Evolutionary conservation across 208 protist genomes (phyloP), one percentile per base, ranked within the genome.

Genomic region (Acanthamoeba lenticulata): DNA sequence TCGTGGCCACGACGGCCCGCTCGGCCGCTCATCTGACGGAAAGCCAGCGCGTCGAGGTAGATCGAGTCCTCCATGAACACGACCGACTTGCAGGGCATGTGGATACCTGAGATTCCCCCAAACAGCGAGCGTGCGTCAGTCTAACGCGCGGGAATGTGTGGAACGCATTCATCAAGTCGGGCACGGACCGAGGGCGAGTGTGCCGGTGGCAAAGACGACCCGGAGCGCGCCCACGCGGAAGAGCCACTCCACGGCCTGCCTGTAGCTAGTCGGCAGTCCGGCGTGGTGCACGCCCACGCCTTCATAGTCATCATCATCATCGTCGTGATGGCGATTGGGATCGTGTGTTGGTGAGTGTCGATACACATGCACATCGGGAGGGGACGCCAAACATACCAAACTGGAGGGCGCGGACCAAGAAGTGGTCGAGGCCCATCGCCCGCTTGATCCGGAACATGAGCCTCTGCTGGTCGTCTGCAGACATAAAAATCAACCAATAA

Each of bases 1-100:
- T 99, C 98, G 57, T 98, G 97, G n/a, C 99, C 99, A 96, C 99
- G 97, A 38, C 99, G 97, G 27, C 99, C 99, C 27, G 99, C 98
- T 94, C 99, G 97, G 55, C 99, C 99, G 95, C 98, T 97, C 98
- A 99, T 99, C 95, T 99, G 99, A 32, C 98, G 97, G 94, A 98
- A 99, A 86, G 98, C 97, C 49, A 98, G 97, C 72, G 98, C 96
- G 94, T 99, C 98, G 29, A 99, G 97, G 92, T 98, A 96, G 45
- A 98, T 96, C 83, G 97, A 96, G 92, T 99, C 98, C 92, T 98
- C 98, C 27, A 97, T 97, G 52, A 99, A 96, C 27, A 99, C 98
- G 65, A 99, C 98, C 83, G 98, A 98, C 74, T 98, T 98, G 95
- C 98, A 99, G 1, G 99, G 99, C 95, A 98, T 99, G 97, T 99